Conservation (phyloP, 305 asterid species). For the Solanum hybrid region DNA sequence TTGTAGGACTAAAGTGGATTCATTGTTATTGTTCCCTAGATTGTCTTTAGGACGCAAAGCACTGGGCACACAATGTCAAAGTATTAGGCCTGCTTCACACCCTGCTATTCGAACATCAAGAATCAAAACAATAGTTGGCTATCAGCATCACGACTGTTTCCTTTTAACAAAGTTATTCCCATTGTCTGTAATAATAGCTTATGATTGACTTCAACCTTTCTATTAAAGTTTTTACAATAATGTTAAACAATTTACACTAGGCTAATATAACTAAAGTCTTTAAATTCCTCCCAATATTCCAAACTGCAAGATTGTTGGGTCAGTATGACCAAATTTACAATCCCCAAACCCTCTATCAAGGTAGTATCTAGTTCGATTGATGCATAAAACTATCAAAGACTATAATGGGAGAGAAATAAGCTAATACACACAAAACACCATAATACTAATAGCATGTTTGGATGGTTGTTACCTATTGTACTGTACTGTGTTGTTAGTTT, state of each 20-base stretch:
- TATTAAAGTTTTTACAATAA: neutral
- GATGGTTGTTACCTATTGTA: neutral
- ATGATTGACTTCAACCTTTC: neutral
- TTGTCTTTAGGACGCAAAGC: neutral
- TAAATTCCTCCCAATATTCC: neutral
- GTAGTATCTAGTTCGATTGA: neutral
- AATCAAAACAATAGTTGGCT: neutral
- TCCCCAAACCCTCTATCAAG: neutral
- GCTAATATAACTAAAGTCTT: neutral
- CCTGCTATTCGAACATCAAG: neutral
- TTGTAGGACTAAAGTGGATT: neutral
- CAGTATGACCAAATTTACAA: neutral
- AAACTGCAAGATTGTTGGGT: neutral
- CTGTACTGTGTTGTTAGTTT: neutral
- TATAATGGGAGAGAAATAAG: too few relatives aligned
- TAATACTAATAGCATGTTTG: neutral
- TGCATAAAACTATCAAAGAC: neutral
- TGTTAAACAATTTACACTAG: neutral
- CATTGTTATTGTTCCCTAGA: neutral
- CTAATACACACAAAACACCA: neutral
- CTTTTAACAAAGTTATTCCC: neutral
- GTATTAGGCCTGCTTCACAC: neutral
- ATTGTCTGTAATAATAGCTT: neutral
- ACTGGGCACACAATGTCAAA: neutral
- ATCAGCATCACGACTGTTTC: neutral